Base-by-base conservation (phyloP, 139 green algal genomes). In the Chlamydomonas incerta region DNA sequence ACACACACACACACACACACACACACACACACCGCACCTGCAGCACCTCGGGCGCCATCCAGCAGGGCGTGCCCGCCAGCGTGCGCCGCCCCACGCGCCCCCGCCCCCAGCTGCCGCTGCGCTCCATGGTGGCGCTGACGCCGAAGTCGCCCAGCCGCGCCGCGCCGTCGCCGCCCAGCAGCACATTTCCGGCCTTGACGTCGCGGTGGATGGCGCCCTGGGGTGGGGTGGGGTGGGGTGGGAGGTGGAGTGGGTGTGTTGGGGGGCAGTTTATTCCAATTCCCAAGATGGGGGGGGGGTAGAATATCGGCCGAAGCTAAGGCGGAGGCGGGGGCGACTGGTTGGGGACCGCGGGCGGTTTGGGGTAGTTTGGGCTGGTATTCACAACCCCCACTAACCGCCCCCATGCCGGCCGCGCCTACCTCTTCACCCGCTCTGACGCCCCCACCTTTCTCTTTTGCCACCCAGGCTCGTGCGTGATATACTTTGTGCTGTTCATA, bases 11-110 rank as follows among this genome's bases (percentile, higher is more conserved):
- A 11, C 69, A 34, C 69, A 13, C 35, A n/a, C 26, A 33, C 74
- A 0, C 55, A 8, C 18, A 29, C n/a, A 2, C 33, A 17, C 26
- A 34, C 55, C 76, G 15, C 76, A 74, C 77, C 80, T 85, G 66
- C 95, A 98, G 96, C 57, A 99, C 97, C 90, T 99, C 97, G 5
- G 97, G 97, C 35, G 97, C 97, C 97, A 99, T 99, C 97, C 97
- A 99, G 93, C 89, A 92, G 20, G 86, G 81, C 0, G 89, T 90
- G 60, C 90, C 90, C 46, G 90, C 88, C 65, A 93, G 87, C 0
- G 94, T 97, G 82, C 91, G 93, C 63, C 93, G 89, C 8, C 62
- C 20, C 82, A 81, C 57, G 3, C 60, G 21, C 23, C 60, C 24
- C 3, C 60, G 35, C 68, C 34, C 68, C 68, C 73, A 80, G 50